phyloP scores from a whole-genome alignment of 345 rosid genomes.

The Populus simonii region DNA sequence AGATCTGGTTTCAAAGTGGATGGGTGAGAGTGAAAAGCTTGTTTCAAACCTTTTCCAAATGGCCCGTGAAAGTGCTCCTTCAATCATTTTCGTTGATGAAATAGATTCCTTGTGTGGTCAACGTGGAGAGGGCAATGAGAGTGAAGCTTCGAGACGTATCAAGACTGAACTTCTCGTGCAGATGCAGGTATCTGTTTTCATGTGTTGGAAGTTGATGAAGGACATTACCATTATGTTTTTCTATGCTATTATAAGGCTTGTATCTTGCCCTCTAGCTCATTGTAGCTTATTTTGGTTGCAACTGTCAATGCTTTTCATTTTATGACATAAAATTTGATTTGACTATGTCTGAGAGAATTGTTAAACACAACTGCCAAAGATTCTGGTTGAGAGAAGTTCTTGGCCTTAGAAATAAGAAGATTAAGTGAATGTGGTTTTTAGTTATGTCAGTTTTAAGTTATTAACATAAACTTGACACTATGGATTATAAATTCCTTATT shows the following conservation, averaged over 20 bases:
- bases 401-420: not conserved
- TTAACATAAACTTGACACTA: not conserved
- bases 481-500: not conserved
- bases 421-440: not conserved
- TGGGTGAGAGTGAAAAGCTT: constrained; percentile 97
- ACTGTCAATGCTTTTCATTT: not conserved
- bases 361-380: not conserved
- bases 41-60: constrained; percentile 88
- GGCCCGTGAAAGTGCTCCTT: constrained; percentile 96
- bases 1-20: constrained; percentile 96
- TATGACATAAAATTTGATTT: not conserved
- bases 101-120: constrained; percentile 90
- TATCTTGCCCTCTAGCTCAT: not conserved
- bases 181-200: constrained; percentile 68
- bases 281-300: not conserved
- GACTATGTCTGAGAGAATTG: not conserved
- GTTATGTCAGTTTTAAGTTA: not conserved
- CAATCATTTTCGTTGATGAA: constrained; percentile 89
- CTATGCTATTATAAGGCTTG: not conserved
- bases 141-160: constrained; percentile 94
- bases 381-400: not conserved
- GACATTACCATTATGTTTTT: not conserved
- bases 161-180: constrained; percentile 98
- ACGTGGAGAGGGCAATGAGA: constrained; percentile 94
- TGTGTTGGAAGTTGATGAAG: not conserved